Base-by-base conservation (phyloP, 306 rosid species). In the Vigna mungo region DNA sequence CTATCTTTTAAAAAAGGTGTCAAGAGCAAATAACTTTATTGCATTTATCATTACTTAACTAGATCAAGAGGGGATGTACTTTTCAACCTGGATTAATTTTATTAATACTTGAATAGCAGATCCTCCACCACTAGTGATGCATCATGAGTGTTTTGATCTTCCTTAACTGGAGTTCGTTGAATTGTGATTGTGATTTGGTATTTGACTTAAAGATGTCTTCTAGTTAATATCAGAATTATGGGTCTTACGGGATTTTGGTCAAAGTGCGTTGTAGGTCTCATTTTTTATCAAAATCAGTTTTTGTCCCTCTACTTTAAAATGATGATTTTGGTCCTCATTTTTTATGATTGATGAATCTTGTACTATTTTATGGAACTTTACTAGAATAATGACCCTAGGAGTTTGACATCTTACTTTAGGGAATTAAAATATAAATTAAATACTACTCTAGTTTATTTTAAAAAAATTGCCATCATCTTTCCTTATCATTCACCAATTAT, bases 21-120 rank as follows among this genome's bases (percentile, higher is more conserved):
- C 18, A 52, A 3, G 18, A 65, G 56, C 16, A 14, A 64, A 65
- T 54, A 30, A 49, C 48, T 12, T 52, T 62, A 34, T 21, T 64
- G 52, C 44, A 47, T 20, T 39, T 20, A 36, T 64, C 27, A 36
- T 76, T 39, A 6, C 41, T 64, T 49, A 76, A 76, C n/a, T 64
- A 21, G 53, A 25, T 21, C 30, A 62, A 41, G 55, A 17, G 3
- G 53, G 30, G 62, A 12, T 75, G 48, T 21, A 36, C 62, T 66
- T 49, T 52, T 21, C 56, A 65, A 76, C 34, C 6, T 21, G 46
- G 52, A 20, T 18, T 66, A 66, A 66, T 66, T 11, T 66, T 66
- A 7, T 66, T 9, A 18, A 66, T 18, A 20, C 32, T 66, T 43
- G 36, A 41, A 66, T 66, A 43, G 71, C 20, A 53, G 52, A 69